Conservation (phyloP, 805 yeast genomes). For the Metschnikowia dekortorum region DNA sequence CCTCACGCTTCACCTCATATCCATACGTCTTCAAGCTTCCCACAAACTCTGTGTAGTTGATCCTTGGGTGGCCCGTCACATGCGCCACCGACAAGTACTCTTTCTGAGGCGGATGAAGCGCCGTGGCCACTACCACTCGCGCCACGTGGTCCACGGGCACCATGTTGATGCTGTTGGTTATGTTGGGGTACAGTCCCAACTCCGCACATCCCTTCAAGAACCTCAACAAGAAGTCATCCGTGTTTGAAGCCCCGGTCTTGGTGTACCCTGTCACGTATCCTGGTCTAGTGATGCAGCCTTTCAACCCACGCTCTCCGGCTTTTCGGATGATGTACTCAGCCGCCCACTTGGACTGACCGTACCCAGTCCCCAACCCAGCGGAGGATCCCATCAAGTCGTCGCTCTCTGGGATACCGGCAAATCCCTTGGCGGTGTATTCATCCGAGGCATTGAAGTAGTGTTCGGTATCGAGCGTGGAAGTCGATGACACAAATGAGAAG, state of each 20-base stretch:
- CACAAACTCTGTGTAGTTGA: conserved; percentile 71
- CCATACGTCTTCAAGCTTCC: conserved; percentile 66
- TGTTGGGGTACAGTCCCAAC: conserved; percentile 80
- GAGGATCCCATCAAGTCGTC: conserved; percentile 84
- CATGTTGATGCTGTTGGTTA: conserved; percentile 85
- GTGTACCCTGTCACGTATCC: conserved; percentile 93
- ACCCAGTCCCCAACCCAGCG: conserved; percentile 81
- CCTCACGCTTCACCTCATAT: conserved; percentile 56
- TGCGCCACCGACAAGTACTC: conserved; percentile 71
- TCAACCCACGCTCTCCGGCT: conserved; percentile 84
- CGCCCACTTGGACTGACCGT: conserved; percentile 98
- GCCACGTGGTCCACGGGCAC: conserved; percentile 99
- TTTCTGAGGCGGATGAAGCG: conserved; percentile 65
- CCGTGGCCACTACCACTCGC: conserved; percentile 76
- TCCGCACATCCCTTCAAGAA: conserved; percentile 94
- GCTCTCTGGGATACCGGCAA: conserved; percentile 70
- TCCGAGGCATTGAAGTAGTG: conserved; percentile 78
- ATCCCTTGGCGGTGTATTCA: conserved; percentile 56
- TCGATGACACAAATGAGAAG: conserved; percentile 91
- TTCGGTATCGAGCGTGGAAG: conserved; percentile 85
- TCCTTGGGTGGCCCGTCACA: conserved; percentile 96
- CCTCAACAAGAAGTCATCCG: conserved; percentile 93
- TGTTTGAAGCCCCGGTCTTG: conserved; percentile 81
- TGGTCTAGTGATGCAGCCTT: conserved; percentile 89
- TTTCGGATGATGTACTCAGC: conserved; percentile 84